Evolutionary conservation across 192 early-diverging fungal genomes (phyloP).

Genomic region (Umbelopsis ramanniana): DNA sequence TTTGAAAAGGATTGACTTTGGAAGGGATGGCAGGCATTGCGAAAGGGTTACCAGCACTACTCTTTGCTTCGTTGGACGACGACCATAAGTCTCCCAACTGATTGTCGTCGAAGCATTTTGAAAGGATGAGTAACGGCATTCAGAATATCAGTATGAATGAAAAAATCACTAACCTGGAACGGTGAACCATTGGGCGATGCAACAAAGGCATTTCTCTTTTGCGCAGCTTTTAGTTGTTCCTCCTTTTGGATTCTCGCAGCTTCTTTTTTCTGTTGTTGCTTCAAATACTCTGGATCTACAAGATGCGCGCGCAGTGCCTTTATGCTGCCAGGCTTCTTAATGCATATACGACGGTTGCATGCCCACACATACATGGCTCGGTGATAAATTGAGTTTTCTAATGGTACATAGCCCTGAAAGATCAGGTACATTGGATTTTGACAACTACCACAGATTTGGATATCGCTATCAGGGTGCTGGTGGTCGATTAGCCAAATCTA

Average conservation of each 20-base stretch:
- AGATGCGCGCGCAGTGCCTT: conserved; percentile 64
- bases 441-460: conserved; percentile 49
- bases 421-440: conserved; percentile 64
- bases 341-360: conserved; percentile 78
- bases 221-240: conserved; percentile 3
- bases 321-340: conserved; percentile 63
- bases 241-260: conserved; percentile 32
- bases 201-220: conserved; percentile 19
- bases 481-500: conserved; percentile 47
- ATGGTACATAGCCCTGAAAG: conserved; percentile 75
- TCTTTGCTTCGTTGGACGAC: not conserved
- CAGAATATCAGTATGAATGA: not conserved
- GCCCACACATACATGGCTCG: conserved; percentile 81
- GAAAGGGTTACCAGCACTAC: conserved; percentile 7
- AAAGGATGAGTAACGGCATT: not conserved
- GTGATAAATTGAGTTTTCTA: conserved; percentile 70
- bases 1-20: not conserved
- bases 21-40: not conserved
- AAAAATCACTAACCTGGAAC: conserved; percentile 1
- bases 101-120: not conserved
- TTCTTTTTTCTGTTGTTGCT: conserved; percentile 51
- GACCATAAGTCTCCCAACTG: conserved; percentile 20
- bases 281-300: conserved; percentile 67
- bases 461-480: not conserved
- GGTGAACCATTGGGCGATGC: conserved; percentile 2